Conservation (phyloP, 2,329 filamentous ascomycete species). For the Sporothrix protearum region DNA sequence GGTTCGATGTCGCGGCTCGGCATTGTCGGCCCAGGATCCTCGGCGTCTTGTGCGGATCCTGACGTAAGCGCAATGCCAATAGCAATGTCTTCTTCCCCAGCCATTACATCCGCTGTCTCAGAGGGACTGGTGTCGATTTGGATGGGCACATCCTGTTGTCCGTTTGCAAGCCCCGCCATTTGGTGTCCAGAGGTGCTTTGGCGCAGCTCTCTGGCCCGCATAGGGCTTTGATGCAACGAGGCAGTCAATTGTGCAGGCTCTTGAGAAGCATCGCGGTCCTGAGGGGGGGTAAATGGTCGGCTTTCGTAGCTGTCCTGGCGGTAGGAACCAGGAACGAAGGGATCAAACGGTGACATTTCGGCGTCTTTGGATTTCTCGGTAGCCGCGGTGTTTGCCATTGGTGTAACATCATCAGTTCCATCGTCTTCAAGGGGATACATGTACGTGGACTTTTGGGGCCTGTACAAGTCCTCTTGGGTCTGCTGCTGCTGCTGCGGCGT, state of each 20-base stretch:
- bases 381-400: neutral
- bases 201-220: neutral
- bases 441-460: slow-evolving; percentile 43
- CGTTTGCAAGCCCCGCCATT: neutral
- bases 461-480: neutral
- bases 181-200: neutral
- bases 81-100: neutral
- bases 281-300: slow-evolving; percentile 21
- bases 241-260: neutral
- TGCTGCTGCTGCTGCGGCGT: neutral
- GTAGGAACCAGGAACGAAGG: slow-evolving; percentile 23
- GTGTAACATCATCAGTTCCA: slow-evolving; percentile 16
- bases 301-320: slow-evolving; percentile 23
- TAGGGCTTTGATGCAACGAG: slow-evolving; percentile 7
- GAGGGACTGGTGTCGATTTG: neutral
- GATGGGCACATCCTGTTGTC: neutral
- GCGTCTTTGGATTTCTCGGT: neutral
- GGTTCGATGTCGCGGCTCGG: neutral
- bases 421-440: slow-evolving; percentile 52
- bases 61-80: slow-evolving; percentile 2
- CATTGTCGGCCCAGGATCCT: slow-evolving; percentile 1
- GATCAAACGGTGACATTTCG: slow-evolving; percentile 11
- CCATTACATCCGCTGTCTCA: neutral
- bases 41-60: neutral
- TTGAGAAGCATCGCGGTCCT: neutral